Conservation (phyloP, 2,329 filamentous ascomycete genomes). For the Alternaria sp. region DNA sequence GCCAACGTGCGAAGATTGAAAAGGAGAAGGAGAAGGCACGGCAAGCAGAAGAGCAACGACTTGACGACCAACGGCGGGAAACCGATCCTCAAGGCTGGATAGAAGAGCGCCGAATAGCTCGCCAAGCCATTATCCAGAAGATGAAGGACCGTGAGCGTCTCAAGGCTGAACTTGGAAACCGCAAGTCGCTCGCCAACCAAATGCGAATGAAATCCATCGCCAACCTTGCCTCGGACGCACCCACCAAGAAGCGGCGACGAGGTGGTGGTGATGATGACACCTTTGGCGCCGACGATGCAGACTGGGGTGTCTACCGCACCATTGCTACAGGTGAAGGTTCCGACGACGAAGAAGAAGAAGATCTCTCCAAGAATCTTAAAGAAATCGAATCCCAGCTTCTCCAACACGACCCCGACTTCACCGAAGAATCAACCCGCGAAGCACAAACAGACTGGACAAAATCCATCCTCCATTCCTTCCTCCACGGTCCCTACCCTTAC, state of each 20-base stretch:
- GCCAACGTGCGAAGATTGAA: constrained; percentile 92
- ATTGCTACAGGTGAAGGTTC: constrained; percentile 83
- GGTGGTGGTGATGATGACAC: constrained; percentile 93
- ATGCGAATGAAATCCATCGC: constrained; percentile 99
- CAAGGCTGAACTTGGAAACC: constrained; percentile 93
- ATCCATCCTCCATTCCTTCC: constrained; percentile 86
- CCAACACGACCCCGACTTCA: constrained; percentile 85
- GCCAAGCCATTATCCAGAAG: constrained; percentile 74
- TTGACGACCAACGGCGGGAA: constrained; percentile 83
- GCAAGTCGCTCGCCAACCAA: constrained; percentile 94
- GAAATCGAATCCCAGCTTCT: constrained; percentile 84
- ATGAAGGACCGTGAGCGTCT: constrained; percentile 94
- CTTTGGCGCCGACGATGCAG: constrained; percentile 95
- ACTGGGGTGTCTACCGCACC: constrained; percentile 96
- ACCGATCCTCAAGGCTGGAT: constrained; percentile 89
- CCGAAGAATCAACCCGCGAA: constrained; percentile 89
- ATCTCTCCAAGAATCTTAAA: constrained; percentile 77
- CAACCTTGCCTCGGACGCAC: constrained; percentile 90
- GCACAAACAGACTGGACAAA: constrained; percentile 97
- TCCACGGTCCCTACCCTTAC: constrained; percentile 86
- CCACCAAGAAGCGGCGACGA: constrained; percentile 80
- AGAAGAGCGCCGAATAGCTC: constrained; percentile 77
- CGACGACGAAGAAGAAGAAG: constrained; percentile 92
- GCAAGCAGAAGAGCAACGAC: constrained; percentile 79
- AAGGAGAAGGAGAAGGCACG: constrained; percentile 93